Evolutionary conservation across 2,329 filamentous ascomycete species (phyloP), one percentile per base, ranked within the genome.

Genomic region (Penicillium glabrum): DNA sequence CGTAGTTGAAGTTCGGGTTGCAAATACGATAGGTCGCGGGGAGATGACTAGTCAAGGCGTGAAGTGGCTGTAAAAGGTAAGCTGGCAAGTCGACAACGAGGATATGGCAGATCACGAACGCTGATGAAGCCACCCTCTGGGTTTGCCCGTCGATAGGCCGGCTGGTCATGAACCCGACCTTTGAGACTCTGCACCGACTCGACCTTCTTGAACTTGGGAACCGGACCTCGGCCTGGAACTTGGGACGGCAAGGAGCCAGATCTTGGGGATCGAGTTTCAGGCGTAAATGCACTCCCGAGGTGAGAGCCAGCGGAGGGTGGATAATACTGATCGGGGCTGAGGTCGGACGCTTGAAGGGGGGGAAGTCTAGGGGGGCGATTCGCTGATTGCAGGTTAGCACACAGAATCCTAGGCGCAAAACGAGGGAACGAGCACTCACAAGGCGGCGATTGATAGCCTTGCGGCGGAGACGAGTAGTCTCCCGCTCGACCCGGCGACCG

Each of bases 101-200:
- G 3, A 11, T n/a, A 29, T 19, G 14, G 41, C 7, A 4, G 29
- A 33, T 19, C 35, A 76, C 90, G 78, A 83, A 96, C 91, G 75
- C 95, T 98, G 73, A 99, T 96, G 72, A 99, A 99, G 48, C 95
- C 95, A 52, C 95, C 95, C 72, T 99, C 95, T 2, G 95, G 95
- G 67, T 96, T 96, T 54, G 95, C 95, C 76, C 95, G 87, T 67
- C 95, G 86, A 72, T 96, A 98, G 1, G 91, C 85, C 53, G 95
- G 95, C 72, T 99, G 95, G 21, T 85, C 71, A 74, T 93, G 96
- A 72, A 95, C 86, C 71, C 89, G 90, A 44, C 93, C 91, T 60
- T 88, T 85, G 67, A 99, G 77, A 58, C 98, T 92, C 53, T 85
- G 80, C 26, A 87, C 78, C 26, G 85, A 86, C 60, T 88, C 83